These are phyloP conservation scores for Flaveria ramosissima DNA, from an alignment of 129 eudicot species.

Conservation along the genomic window DNA sequence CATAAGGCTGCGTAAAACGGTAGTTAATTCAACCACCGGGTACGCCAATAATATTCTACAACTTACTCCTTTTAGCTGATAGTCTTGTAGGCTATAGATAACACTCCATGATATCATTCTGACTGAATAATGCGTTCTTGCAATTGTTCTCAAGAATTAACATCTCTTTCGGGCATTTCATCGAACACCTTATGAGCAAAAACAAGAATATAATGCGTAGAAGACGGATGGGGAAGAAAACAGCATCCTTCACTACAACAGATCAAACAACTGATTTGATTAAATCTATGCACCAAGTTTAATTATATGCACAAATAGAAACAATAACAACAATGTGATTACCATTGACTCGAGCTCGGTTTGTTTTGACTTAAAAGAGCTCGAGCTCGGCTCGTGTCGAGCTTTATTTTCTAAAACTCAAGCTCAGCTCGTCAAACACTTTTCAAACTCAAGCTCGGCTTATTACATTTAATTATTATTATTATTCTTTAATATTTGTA, in stretches of 20 bases:
- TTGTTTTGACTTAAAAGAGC: too few relatives aligned
- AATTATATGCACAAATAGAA: not conserved
- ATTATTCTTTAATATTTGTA: too few relatives aligned
- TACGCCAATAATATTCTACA: not conserved
- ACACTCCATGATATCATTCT: too few relatives aligned
- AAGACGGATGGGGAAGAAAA: not conserved
- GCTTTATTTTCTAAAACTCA: too few relatives aligned
- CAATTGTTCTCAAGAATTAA: not conserved
- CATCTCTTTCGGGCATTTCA: not conserved
- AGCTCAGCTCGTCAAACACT: too few relatives aligned
- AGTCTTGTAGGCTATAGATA: not conserved
- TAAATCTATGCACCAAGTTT: not conserved
- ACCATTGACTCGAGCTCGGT: too few relatives aligned
- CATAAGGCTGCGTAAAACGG: too few relatives aligned
- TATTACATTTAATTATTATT: too few relatives aligned
- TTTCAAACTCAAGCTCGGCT: too few relatives aligned
- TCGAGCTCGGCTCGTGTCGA: too few relatives aligned
- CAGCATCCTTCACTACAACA: not conserved
- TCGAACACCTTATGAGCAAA: not conserved
- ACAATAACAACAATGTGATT: conserved; percentile 5
- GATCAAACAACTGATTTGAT: not conserved
- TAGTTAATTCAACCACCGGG: too few relatives aligned
- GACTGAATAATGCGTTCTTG: not conserved
- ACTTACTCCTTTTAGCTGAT: not conserved
- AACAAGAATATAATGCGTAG: not conserved